Evolutionary conservation across 495 filamentous ascomycete species (phyloP).

Genomic region (Podospora pseudopauciseta): DNA sequence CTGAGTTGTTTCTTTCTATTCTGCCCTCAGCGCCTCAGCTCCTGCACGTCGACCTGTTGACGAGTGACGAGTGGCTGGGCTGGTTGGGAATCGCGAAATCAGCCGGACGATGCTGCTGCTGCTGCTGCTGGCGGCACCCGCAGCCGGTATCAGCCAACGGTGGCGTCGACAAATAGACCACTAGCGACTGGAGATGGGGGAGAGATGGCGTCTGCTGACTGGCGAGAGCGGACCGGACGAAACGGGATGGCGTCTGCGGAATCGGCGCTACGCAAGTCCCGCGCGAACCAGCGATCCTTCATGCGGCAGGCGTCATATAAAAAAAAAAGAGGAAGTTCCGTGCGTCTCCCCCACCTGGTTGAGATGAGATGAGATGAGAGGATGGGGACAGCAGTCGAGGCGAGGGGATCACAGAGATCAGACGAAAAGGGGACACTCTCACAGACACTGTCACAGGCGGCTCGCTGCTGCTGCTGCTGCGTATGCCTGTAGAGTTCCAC

Average conservation of each 20-base stretch:
- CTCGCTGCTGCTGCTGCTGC: background rate
- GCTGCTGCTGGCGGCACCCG: slow-evolving; percentile 13
- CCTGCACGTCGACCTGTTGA: slow-evolving; percentile 7
- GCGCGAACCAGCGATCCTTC: slow-evolving; percentile 20
- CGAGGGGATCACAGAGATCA: background rate
- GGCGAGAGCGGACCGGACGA: slow-evolving; percentile 4
- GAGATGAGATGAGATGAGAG: background rate
- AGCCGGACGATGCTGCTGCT: slow-evolving; percentile 12
- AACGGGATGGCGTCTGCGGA: slow-evolving; percentile 9
- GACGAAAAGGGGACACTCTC: background rate
- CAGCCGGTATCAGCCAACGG: slow-evolving; percentile 15
- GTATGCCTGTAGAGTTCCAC: slow-evolving; percentile 15
- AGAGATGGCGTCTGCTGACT: slow-evolving; percentile 7
- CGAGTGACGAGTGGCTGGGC: background rate
- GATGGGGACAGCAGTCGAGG: slow-evolving; percentile 10
- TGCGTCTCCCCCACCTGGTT: background rate
- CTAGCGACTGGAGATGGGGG: slow-evolving; percentile 12
- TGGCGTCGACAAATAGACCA: slow-evolving; percentile 13
- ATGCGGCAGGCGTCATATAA: slow-evolving; percentile 14
- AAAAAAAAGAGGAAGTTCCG: background rate
- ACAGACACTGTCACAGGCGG: background rate
- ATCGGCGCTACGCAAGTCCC: slow-evolving; percentile 14
- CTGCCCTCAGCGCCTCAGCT: slow-evolving; percentile 5
- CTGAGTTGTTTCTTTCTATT: background rate
- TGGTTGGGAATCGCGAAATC: slow-evolving; percentile 3